Base-by-base conservation (phyloP, 1,284 basidiomycete species). In the Moesziomyces sp. region DNA sequence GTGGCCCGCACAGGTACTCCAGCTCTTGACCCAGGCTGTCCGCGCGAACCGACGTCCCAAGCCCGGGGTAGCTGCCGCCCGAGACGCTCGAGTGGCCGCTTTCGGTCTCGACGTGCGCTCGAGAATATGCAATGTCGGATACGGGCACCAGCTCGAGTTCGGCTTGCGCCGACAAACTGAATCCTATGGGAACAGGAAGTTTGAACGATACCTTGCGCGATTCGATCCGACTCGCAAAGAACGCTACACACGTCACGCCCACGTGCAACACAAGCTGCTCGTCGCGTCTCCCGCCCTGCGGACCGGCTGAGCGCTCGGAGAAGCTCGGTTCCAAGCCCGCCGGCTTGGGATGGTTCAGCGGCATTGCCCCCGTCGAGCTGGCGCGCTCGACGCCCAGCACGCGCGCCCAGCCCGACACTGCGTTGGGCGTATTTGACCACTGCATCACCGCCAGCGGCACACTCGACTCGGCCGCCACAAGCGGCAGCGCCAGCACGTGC, bases 361-460 rank as follows among this genome's bases (percentile, higher is more conserved):
- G 33, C 3, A 54, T 62, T 13, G 50, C 38, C 8, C 64, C 70
- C 3, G 18, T 56, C 23, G 60, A 63, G 28, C 35, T 51, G 13
- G 62, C 65, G 3, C 74, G 60, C 44, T 76, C 74, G 38, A 76
- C 55, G 23, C 74, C 74, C 2, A 76, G 48, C 48, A 76, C 66
- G 18, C 74, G 46, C 3, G 70, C 65, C 69, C 70, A 73, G 21
- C 74, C 74, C 6, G 70, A 69, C 16, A 76, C 74, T 2, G 74
- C 60, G n/a, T 69, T 73, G 19, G 74, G 74, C 14, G 65, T 68
- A 48, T 68, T 64, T 13, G 63, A 68, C 74, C 74, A 76, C 53
- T 76, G 70, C 52, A 76, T 51, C 11, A 70, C 65, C 3, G 58
- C 69, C 23, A 76, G 45, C 19, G 74, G 74, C n/a, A 42, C 21